phyloP scores from a whole-genome alignment of 441 rosid species.

The Erodium texanum region DNA sequence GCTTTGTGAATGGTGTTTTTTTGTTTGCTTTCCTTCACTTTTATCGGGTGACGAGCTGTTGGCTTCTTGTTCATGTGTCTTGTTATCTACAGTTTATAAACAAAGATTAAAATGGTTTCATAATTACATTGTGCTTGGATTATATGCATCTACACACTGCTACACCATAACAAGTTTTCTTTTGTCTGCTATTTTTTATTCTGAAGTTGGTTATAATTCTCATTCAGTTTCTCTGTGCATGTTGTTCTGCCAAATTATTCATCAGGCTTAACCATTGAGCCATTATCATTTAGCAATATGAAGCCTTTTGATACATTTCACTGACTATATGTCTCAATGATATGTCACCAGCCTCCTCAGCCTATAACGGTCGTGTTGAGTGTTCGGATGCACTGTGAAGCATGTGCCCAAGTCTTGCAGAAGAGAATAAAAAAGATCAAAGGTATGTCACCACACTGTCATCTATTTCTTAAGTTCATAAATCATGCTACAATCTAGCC shows the following conservation, averaged over 20 bases:
- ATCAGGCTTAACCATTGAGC: too few relatives aligned
- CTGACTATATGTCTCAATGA: background rate
- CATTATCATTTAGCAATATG: background rate
- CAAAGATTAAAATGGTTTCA: background rate
- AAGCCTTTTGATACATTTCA: background rate
- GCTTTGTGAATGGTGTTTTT: background rate
- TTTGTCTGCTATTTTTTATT: background rate
- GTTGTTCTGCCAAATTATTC: too few relatives aligned
- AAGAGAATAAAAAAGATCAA: constrained; percentile 1
- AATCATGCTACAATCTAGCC: too few relatives aligned
- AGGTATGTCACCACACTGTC: too few relatives aligned
- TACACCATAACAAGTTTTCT: too few relatives aligned
- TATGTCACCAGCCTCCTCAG: background rate
- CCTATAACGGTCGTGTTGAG: constrained; percentile 1
- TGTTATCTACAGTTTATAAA: background rate
- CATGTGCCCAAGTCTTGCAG: background rate
- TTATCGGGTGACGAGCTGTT: constrained; percentile 13
- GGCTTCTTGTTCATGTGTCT: background rate
- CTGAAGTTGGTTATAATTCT: too few relatives aligned
- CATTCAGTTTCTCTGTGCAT: too few relatives aligned
- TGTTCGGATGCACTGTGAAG: constrained; percentile 8
- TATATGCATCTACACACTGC: too few relatives aligned
- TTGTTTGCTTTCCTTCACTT: background rate
- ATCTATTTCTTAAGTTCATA: background rate
- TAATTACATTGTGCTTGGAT: too few relatives aligned